Percentiles rank a stretch among this genome's conserved stretches.
Evolutionary conservation across 495 filamentous ascomycete species (phyloP).

Genomic region (Evernia prunastri): DNA sequence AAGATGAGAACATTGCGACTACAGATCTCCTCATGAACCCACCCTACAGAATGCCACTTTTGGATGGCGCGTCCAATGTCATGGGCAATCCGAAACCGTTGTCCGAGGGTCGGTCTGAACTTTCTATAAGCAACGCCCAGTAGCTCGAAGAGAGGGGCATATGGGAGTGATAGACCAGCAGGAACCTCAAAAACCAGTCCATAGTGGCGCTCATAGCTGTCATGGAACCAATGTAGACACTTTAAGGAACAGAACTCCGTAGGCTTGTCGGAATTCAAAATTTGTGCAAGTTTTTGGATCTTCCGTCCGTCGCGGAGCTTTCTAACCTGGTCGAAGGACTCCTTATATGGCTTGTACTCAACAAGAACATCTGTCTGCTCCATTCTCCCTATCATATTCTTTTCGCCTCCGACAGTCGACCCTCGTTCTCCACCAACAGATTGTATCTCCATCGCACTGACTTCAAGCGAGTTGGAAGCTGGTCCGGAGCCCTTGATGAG

Average conservation of each 20-base stretch:
- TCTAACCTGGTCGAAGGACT: neutral
- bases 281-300: conserved; percentile 1
- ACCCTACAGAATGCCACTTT: conserved; percentile 5
- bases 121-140: neutral
- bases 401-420: neutral
- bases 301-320: neutral
- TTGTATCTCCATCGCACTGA: neutral
- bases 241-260: neutral
- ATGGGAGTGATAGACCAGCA: conserved; percentile 1
- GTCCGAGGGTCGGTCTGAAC: neutral
- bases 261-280: neutral
- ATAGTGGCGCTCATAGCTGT: neutral
- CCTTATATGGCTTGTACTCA: neutral
- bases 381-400: neutral
- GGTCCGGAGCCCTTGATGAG: neutral
- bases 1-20: conserved; percentile 4
- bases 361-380: neutral
- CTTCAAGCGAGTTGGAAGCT: neutral
- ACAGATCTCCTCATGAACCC: conserved; percentile 1
- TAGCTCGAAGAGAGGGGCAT: neutral
- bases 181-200: conserved; percentile 1
- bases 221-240: conserved; percentile 6
- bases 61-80: neutral
- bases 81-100: conserved; percentile 1
- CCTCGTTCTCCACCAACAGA: neutral